Conservation (phyloP, 345 rosid genomes). For the Theobroma cacao region DNA sequence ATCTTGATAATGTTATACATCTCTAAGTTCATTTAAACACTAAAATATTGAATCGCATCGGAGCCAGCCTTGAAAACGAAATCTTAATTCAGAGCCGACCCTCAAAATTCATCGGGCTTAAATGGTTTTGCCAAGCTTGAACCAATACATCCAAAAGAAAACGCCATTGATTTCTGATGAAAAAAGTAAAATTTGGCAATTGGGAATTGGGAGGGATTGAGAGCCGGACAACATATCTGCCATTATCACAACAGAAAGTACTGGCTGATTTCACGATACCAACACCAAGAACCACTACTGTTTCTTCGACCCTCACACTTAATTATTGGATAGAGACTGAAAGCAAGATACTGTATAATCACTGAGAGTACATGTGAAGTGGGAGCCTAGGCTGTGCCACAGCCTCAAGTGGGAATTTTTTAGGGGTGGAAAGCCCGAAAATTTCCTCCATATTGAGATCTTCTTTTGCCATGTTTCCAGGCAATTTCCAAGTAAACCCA, state of each 20-base stretch:
- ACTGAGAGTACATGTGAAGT: constrained; percentile 29
- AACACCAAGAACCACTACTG: too few relatives aligned
- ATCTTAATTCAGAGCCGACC: neutral
- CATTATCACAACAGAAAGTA: too few relatives aligned
- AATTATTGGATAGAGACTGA: neutral
- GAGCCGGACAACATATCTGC: too few relatives aligned
- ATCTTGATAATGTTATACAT: too few relatives aligned
- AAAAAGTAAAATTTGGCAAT: too few relatives aligned
- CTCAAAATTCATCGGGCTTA: neutral
- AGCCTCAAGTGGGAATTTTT: constrained; percentile 39
- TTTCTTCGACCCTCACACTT: too few relatives aligned
- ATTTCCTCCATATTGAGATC: constrained; percentile 61
- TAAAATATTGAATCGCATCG: too few relatives aligned
- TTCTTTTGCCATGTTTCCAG: constrained; percentile 24
- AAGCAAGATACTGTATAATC: neutral
- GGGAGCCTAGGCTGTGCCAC: constrained; percentile 48
- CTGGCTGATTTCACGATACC: too few relatives aligned
- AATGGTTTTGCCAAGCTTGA: neutral
- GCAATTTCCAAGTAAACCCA: constrained; percentile 58
- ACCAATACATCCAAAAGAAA: too few relatives aligned
- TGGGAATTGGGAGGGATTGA: neutral
- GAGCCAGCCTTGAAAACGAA: neutral
- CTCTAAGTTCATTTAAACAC: too few relatives aligned
- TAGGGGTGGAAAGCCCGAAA: constrained; percentile 53
- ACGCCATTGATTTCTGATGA: neutral